phyloP scores from a whole-genome alignment of 1,284 basidiomycete species.

The Cutaneotrichosporon sp. region DNA sequence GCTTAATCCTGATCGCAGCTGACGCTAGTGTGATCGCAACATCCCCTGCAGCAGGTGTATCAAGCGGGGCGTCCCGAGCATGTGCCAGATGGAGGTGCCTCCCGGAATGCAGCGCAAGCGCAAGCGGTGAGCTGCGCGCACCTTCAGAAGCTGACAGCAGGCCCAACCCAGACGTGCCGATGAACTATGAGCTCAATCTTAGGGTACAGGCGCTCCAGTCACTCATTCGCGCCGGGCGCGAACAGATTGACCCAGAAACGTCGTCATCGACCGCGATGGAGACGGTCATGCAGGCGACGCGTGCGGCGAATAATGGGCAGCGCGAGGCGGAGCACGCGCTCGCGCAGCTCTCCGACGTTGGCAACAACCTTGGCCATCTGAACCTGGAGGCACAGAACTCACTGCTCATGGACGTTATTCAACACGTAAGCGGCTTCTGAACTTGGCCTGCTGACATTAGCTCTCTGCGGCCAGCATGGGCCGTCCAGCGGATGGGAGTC shows the following conservation, averaged over 20 bases:
- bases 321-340: constrained; percentile 44
- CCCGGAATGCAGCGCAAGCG: constrained; percentile 39
- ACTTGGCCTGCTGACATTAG: neutral
- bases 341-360: constrained; percentile 38
- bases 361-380: constrained; percentile 37
- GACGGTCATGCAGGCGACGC: constrained; percentile 46
- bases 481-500: constrained; percentile 16
- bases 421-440: constrained; percentile 25
- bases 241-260: constrained; percentile 37
- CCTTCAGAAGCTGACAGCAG: constrained; percentile 7
- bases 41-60: constrained; percentile 51
- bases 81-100: constrained; percentile 51
- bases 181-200: constrained; percentile 44
- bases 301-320: constrained; percentile 44
- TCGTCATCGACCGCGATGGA: constrained; percentile 44
- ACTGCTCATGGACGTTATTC: constrained; percentile 48
- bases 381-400: constrained; percentile 40
- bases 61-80: constrained; percentile 47
- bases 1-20: constrained; percentile 11
- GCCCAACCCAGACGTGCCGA: constrained; percentile 32
- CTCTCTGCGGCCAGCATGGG: constrained; percentile 44
- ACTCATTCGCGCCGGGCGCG: constrained; percentile 44
- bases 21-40: constrained; percentile 48
- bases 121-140: constrained; percentile 33
- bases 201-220: constrained; percentile 48